These are phyloP conservation scores for Aureobasidium melanogenum DNA, from an alignment of 2,329 filamentous ascomycete species.

Conservation along the genomic window DNA sequence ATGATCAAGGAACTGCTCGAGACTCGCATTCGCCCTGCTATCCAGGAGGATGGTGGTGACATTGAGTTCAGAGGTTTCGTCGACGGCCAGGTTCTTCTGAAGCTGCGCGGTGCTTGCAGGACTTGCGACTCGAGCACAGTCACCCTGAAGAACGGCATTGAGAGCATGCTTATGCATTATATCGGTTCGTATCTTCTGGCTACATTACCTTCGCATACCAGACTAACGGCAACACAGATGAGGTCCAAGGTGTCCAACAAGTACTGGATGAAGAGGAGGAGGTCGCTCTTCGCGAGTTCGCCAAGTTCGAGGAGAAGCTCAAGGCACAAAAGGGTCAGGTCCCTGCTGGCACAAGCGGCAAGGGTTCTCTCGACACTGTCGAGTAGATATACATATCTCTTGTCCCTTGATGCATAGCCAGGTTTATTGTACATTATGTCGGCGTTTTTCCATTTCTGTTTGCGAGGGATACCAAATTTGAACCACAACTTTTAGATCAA, in stretches of 20 bases:
- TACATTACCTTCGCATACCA: not conserved
- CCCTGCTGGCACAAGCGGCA: slow-evolving; percentile 40
- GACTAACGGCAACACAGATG: slow-evolving; percentile 44
- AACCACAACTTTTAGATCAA: not conserved
- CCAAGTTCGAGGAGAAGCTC: slow-evolving; percentile 85
- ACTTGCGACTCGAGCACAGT: slow-evolving; percentile 97
- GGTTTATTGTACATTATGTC: slow-evolving; percentile 6
- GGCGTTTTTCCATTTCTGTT: not conserved
- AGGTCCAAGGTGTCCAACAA: slow-evolving; percentile 87
- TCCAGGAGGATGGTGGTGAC: slow-evolving; percentile 95
- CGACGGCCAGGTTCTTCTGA: slow-evolving; percentile 59
- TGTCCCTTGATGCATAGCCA: not conserved
- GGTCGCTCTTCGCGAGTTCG: slow-evolving; percentile 77
- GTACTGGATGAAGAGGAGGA: slow-evolving; percentile 89
- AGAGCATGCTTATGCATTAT: slow-evolving; percentile 77
- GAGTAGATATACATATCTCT: not conserved
- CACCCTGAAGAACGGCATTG: slow-evolving; percentile 94
- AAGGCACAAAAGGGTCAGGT: slow-evolving; percentile 50
- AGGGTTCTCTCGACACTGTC: slow-evolving; percentile 45
- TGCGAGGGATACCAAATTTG: slow-evolving; percentile 6
- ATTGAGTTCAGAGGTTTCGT: slow-evolving; percentile 86
- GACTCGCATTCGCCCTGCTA: slow-evolving; percentile 86
- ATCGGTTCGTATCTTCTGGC: slow-evolving; percentile 2
- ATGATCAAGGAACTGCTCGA: slow-evolving; percentile 99
- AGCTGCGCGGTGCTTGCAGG: slow-evolving; percentile 83